These are phyloP conservation scores for Chlorociboria aeruginascens DNA, from an alignment of 495 filamentous ascomycete species.

Conservation along the genomic window DNA sequence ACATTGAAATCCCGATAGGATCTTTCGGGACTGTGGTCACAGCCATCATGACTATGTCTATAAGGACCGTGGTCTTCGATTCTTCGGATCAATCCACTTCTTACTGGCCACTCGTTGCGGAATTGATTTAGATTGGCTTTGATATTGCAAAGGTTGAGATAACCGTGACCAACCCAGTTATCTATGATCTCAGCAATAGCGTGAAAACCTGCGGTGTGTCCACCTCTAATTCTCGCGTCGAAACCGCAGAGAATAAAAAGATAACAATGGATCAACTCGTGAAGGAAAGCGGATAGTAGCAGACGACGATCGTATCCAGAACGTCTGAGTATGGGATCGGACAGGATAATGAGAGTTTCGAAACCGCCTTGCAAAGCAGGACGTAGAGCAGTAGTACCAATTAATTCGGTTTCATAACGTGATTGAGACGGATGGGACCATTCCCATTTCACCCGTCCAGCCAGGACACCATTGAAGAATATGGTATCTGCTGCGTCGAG, in stretches of 20 bases:
- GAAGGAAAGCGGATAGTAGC: conserved; percentile 43
- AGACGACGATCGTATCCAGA: conserved; percentile 35
- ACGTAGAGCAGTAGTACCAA: conserved; percentile 42
- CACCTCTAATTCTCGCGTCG: conserved; percentile 31
- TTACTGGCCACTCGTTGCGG: conserved; percentile 1
- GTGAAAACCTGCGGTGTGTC: conserved; percentile 40
- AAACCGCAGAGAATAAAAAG: conserved; percentile 44
- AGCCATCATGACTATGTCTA: conserved; percentile 8
- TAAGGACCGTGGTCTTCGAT: neutral
- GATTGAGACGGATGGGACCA: conserved; percentile 26
- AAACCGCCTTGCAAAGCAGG: conserved; percentile 25
- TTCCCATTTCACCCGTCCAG: conserved; percentile 38
- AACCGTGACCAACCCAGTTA: conserved; percentile 35
- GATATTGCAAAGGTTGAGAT: conserved; percentile 35
- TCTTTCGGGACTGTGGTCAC: conserved; percentile 6
- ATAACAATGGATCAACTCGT: conserved; percentile 46
- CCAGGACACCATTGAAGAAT: conserved; percentile 39
- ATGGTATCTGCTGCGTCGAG: conserved; percentile 40
- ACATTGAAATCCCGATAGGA: too few relatives aligned
- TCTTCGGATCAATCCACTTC: neutral
- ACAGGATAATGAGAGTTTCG: conserved; percentile 44
- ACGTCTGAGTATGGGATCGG: conserved; percentile 33
- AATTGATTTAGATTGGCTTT: conserved; percentile 36
- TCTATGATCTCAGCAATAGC: conserved; percentile 38
- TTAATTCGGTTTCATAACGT: conserved; percentile 28